Evolutionary conservation across 768 basidiomycete genomes (phyloP), one percentile per base, ranked within the genome.

Genomic region (Auriscalpium vulgare): DNA sequence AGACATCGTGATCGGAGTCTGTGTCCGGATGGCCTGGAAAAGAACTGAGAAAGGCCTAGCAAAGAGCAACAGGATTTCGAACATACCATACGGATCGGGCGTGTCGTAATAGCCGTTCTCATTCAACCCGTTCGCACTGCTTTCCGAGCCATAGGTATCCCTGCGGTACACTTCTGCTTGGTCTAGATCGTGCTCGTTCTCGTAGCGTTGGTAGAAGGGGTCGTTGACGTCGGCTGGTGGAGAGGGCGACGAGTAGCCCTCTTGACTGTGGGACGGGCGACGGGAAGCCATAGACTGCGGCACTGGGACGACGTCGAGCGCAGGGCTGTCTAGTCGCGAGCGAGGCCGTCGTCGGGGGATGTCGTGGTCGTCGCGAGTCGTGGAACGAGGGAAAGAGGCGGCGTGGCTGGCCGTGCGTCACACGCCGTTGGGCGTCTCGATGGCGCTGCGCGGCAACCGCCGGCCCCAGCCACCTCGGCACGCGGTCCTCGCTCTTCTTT

Each of bases 1-100:
- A 89, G 53, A 84, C 66, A 51, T 82, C 89, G 52, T 79, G 79
- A 61, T 92, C 91, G 16, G 89, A 91, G 70, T 93, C 91, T 36
- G 87, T 91, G 71, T 93, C 91, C 69, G 80, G 85, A 59, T 83
- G 81, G 50, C 83, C 88, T 90, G 65, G 37, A 50, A 48, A 55
- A 51, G 45, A 17, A 17, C 35, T 46, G n/a, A 14, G 34, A 53
- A 47, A 55, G 34, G 46, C 35, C 47, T 46, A 57, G 51, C 50
- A 37, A n/a, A 47, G 48, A 37, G 23, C 14, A n/a, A 37, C 10
- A 8, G 35, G 37, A 2, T 43, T 36, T 29, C 53, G 34, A 11
- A 62, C 61, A 51, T 55, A 69, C 65, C 57, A 83, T 87, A 88
- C 54, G 74, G 74, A 51, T 79, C 80, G 56, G 70, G 71, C 47